Evolutionary conservation across 495 filamentous ascomycete genomes (phyloP).

Genomic region (Penicillium coprophilum): DNA sequence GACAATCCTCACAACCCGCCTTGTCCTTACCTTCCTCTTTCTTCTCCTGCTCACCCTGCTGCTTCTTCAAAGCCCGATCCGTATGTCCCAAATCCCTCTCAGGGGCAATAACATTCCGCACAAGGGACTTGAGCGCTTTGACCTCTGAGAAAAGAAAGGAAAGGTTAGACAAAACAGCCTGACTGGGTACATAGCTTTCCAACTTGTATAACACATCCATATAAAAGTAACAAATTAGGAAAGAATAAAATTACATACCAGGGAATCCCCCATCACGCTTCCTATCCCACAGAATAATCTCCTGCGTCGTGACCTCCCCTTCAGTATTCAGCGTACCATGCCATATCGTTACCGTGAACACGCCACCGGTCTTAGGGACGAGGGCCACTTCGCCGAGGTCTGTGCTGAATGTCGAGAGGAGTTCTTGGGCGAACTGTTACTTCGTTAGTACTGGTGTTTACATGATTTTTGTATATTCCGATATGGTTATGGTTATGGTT

Average conservation of each 20-base stretch:
- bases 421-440: slow-evolving; percentile 85
- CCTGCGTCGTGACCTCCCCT: slow-evolving; percentile 27
- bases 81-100: slow-evolving; percentile 78
- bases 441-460: slow-evolving; percentile 5
- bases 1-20: slow-evolving; percentile 49
- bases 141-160: slow-evolving; percentile 53
- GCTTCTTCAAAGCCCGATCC: slow-evolving; percentile 52
- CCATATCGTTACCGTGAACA: slow-evolving; percentile 71
- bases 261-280: slow-evolving; percentile 89
- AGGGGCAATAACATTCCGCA: slow-evolving; percentile 82
- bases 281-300: slow-evolving; percentile 77
- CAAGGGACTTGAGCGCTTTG: slow-evolving; percentile 84
- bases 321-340: slow-evolving; percentile 18
- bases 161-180: slow-evolving; percentile 1
- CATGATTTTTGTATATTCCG: not conserved
- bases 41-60: slow-evolving; percentile 13
- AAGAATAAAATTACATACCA: slow-evolving; percentile 50
- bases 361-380: slow-evolving; percentile 78
- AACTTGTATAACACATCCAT: not conserved
- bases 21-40: slow-evolving; percentile 15
- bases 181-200: not conserved
- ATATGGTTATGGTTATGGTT: not conserved
- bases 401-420: slow-evolving; percentile 91
- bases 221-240: slow-evolving; percentile 4
- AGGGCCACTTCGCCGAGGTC: slow-evolving; percentile 89